Base-by-base conservation (phyloP, 192 early-diverging fungal species). In the Chytriomyces sp. region DNA sequence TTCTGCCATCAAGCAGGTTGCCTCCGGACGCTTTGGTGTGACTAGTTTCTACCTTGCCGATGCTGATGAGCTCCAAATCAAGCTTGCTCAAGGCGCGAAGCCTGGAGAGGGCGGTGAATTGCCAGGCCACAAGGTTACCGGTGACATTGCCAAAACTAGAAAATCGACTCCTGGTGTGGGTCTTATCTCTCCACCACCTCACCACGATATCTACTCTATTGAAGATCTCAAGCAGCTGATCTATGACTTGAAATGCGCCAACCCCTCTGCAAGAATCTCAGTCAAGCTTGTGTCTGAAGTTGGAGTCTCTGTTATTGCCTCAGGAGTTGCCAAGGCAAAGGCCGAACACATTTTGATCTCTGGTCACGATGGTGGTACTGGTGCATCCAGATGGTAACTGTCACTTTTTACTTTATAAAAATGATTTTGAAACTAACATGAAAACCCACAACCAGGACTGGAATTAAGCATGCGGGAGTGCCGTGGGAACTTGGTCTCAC, bases 61-160 rank as follows among this genome's bases (percentile, higher is more conserved):
- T 80, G 90, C 96, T 3, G 94, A 99, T 73, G 96, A 99, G 86
- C 89, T 99, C 24, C 97, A 99, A 80, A 99, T 99, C 90, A 99
- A 99, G 89, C 94, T 99, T 92, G 97, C 97, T 6, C 97, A 99
- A 83, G 97, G 97, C 69, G 97, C 97, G 61, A 99, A 98, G 86
- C 95, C 97, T 18, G 97, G 97, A 63, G 96, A 99, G 86, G 96
- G 97, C 75, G 97, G 96, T 85, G 91, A 95, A 85, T 80, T 92
- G 60, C 91, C 89, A 76, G 89, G 89, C 18, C 82, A 90, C 83
- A 89, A 89, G 77, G 88, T 89, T 46, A 65, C 74, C 53, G 83
- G 80, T 44, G 80, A 82, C 71, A 87, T 89, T 73, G 84, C 93
- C 11, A 88, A 87, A 66, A 99, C 97, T 26, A 89, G 97, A 67